Base-by-base conservation (phyloP, 805 yeast species). In the Pichia gijzeniarum region DNA sequence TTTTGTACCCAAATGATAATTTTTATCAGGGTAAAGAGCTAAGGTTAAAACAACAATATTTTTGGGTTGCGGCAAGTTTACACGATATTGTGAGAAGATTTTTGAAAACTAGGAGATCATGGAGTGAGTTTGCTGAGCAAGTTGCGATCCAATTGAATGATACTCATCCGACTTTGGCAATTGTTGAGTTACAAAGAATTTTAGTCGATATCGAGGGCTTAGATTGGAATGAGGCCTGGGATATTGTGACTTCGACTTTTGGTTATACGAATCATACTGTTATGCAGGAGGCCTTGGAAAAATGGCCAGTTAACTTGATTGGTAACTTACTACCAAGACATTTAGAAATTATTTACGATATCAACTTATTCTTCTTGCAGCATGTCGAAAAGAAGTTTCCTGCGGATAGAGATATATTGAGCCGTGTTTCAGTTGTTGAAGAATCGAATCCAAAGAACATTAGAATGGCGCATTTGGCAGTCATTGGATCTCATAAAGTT, bases 261-360 rank as follows among this genome's bases (percentile, higher is more conserved):
- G 93, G 93, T 47, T 90, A 90, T 72, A 89, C 97, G 6, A 89
- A 89, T 66, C 97, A 89, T 65, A 89, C 97, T 1, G 97, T 89
- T 38, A 82, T 89, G 87, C 82, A 82, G 50, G 97, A 89, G 71
- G 97, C 96, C 19, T 73, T 90, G 51, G 97, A 89, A 70, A 90
- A 86, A 69, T 89, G 97, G 97, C 95, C 96, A 8, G 81, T 90
- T 48, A 84, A 84, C 45, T 70, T 89, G 53, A 69, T 89, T 52
- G 86, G 84, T 38, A 80, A 76, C 57, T 67, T 89, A 62, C 75
- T 89, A 53, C 97, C 97, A 50, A 79, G 97, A 65, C 97, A 89
- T 67, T 68, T 89, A 70, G 95, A 89, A 66, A 85, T 89, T 57
- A 82, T 90, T 57, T 89, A 85, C 64, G 91, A 85, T 49, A 83